A percentile compares a stretch with the other conserved stretches of the same genome.
These are phyloP conservation scores for Leccinum fibrillosum DNA, from an alignment of 768 basidiomycete genomes.

Conservation along the genomic window DNA sequence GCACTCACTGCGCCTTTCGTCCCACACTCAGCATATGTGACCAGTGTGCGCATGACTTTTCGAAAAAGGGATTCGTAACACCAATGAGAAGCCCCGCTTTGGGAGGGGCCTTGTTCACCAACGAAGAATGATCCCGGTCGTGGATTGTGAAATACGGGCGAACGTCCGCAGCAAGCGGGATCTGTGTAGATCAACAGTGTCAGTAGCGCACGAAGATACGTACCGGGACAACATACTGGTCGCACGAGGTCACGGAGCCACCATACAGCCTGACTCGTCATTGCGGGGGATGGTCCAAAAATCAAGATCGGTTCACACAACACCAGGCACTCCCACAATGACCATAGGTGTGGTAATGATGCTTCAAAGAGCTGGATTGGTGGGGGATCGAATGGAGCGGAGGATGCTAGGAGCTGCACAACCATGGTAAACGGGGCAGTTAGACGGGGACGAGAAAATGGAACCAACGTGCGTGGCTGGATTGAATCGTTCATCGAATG, in stretches of 20 bases:
- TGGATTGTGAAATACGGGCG: constrained; percentile 97
- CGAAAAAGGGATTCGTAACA: constrained; percentile 87
- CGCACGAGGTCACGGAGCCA: constrained; percentile 86
- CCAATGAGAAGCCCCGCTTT: constrained; percentile 74
- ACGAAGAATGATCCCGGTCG: constrained; percentile 70
- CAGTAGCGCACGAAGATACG: neutral
- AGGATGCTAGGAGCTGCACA: constrained; percentile 65
- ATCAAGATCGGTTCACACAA: constrained; percentile 88
- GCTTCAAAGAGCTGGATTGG: constrained; percentile 63
- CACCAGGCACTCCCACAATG: constrained; percentile 91
- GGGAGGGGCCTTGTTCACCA: constrained; percentile 83
- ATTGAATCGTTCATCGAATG: constrained; percentile 51
- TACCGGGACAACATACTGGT: constrained; percentile 51
- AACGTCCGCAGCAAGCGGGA: constrained; percentile 80
- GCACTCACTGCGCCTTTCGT: constrained; percentile 41
- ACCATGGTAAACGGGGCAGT: neutral
- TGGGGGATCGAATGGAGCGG: constrained; percentile 54
- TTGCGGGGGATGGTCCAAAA: constrained; percentile 73
- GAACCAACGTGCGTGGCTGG: constrained; percentile 46
- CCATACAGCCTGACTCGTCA: constrained; percentile 87
- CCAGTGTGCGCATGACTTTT: constrained; percentile 79
- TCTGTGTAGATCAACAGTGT: constrained; percentile 39
- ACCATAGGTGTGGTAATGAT: constrained; percentile 66
- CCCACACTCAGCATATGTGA: constrained; percentile 79
- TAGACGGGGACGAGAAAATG: neutral